These are phyloP conservation scores for Agapanthus africanus DNA, from an alignment of 106 monocot genomes.

Conservation along the genomic window DNA sequence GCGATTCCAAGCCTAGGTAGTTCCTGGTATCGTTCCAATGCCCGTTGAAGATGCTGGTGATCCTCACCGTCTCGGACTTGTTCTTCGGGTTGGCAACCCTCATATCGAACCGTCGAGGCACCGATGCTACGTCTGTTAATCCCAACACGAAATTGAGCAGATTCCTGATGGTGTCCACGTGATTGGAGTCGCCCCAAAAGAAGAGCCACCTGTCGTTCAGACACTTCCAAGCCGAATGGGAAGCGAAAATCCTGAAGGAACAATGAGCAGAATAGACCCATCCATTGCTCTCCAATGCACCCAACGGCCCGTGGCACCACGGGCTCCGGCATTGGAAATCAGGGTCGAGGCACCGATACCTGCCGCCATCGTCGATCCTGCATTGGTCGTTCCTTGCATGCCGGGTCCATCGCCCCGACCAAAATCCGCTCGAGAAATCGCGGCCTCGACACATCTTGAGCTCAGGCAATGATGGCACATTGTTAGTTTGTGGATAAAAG, in stretches of 20 bases:
- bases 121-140: slow-evolving; percentile 18
- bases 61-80: slow-evolving; percentile 46
- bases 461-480: slow-evolving; percentile 8
- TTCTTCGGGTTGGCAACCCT: slow-evolving; percentile 46
- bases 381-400: slow-evolving; percentile 42
- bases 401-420: slow-evolving; percentile 95
- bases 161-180: slow-evolving; percentile 88
- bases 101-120: slow-evolving; percentile 61
- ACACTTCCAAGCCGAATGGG: slow-evolving; percentile 56
- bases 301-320: slow-evolving; percentile 74
- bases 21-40: slow-evolving; percentile 87
- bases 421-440: slow-evolving; percentile 25
- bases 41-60: slow-evolving; percentile 90
- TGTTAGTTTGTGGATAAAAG: slow-evolving; percentile 14
- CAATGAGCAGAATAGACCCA: slow-evolving; percentile 98
- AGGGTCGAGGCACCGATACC: slow-evolving; percentile 63
- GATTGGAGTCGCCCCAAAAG: slow-evolving; percentile 99
- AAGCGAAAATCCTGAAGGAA: slow-evolving; percentile 49
- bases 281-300: slow-evolving; percentile 81
- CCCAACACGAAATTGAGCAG: slow-evolving; percentile 69
- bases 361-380: slow-evolving; percentile 38
- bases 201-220: slow-evolving; percentile 67
- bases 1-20: slow-evolving; percentile 71
- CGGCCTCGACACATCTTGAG: slow-evolving; percentile 27
- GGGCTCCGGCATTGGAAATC: slow-evolving; percentile 40